Evolutionary conservation across 2,329 filamentous ascomycete genomes (phyloP).

Genomic region (Neurospora crassa): DNA sequence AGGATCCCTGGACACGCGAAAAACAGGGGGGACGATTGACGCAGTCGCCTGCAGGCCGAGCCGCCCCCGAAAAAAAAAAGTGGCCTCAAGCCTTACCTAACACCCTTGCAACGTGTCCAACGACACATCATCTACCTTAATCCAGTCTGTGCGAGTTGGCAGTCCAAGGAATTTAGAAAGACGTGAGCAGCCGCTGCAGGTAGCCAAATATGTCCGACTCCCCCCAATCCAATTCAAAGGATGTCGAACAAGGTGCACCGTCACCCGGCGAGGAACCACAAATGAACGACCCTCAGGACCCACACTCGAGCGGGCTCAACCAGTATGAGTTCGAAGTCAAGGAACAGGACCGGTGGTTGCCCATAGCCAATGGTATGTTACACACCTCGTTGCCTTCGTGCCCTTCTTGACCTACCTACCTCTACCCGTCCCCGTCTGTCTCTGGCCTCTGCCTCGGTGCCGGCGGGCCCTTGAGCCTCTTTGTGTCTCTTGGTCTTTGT

Average conservation of each 20-base stretch:
- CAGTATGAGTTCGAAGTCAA: conserved; percentile 93
- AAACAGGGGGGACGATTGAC: conserved; percentile 34
- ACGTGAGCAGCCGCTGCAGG: conserved; percentile 56
- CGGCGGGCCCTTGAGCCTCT: neutral
- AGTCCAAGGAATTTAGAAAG: conserved; percentile 46
- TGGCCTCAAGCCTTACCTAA: conserved; percentile 40
- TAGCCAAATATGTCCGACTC: conserved; percentile 86
- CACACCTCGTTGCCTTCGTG: conserved; percentile 13
- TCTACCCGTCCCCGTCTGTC: conserved; percentile 16
- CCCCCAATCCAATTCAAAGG: conserved; percentile 81
- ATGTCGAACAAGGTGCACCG: conserved; percentile 87
- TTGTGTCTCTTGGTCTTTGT: neutral
- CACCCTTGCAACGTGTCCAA: conserved; percentile 50
- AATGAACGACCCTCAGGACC: conserved; percentile 81
- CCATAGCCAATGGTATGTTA: conserved; percentile 99
- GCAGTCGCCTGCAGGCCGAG: conserved; percentile 44
- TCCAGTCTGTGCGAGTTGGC: conserved; percentile 46
- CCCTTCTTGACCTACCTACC: conserved; percentile 39
- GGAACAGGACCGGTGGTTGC: conserved; percentile 98
- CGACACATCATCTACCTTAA: conserved; percentile 50
- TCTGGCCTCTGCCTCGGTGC: conserved; percentile 13
- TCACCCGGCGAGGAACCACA: conserved; percentile 89
- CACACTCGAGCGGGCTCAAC: conserved; percentile 64
- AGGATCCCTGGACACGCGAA: conserved; percentile 21
- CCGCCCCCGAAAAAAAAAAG: conserved; percentile 28